Evolutionary conservation across 1,284 basidiomycete species (phyloP), one percentile per base, ranked within the genome.

Genomic region (Moesziomyces sp.): DNA sequence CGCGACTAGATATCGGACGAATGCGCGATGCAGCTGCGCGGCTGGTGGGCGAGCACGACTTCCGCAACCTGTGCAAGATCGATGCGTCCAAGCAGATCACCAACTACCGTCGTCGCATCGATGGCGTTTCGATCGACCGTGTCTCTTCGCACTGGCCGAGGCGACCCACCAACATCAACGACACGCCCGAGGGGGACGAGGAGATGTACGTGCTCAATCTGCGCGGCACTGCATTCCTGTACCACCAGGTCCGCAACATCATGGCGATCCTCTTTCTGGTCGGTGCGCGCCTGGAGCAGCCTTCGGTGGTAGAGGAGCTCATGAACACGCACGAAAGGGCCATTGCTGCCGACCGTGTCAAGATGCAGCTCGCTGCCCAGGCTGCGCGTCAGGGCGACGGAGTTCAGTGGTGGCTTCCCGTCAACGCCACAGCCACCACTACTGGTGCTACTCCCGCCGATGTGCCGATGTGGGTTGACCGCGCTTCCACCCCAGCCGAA

Each of bases 241-340:
- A 97, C 85, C 94, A 99, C 85, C 96, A 98, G 87, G 97, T 99
- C 13, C 89, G 96, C 45, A 93, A 97, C 83, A 97, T 98, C 84
- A 92, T 98, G 89, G 92, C 93, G 2, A 85, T 97, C 49, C 87
- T 99, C 16, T 93, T 99, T 85, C 89, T 97, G 55, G 89, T 98
- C 52, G 96, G 96, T 5, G 85, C 91, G 0, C 88, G 91, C 0
- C 87, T 95, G 43, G 97, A 99, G 83, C 79, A 86, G 1, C 91
- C 93, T 0, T 86, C 86, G 5, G 86, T 97, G 57, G 86, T 98
- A 19, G 87, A 89, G 18, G 87, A 90, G 13, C 86, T 99, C 21
- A 87, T 97, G 80, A 92, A 97, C 80, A 88, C 89, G 21, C 76
- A 87, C 0, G 58, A 67, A 16, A 79, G 80, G 0, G 51, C 46